phyloP scores from a whole-genome alignment of 371 early-diverging fungal genomes.

The Sanchytrium tribonematis region DNA sequence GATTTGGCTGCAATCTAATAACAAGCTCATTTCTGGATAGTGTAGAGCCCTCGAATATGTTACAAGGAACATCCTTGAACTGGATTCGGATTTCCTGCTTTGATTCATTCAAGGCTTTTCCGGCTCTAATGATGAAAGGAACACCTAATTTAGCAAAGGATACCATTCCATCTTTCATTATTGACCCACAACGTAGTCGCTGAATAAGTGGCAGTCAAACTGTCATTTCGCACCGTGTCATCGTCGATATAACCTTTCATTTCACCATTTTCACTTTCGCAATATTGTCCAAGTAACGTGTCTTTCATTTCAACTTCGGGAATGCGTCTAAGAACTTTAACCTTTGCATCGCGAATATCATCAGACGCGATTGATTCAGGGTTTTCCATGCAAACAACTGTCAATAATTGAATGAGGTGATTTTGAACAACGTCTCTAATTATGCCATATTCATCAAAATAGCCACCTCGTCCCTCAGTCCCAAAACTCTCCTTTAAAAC shows the following conservation, averaged over 20 bases:
- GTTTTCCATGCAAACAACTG: slow-evolving; percentile 71
- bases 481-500: slow-evolving; percentile 95
- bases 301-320: slow-evolving; percentile 40
- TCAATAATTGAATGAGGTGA: slow-evolving; percentile 67
- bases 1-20: slow-evolving; percentile 73
- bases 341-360: slow-evolving; percentile 71
- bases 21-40: slow-evolving; percentile 73
- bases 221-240: slow-evolving; percentile 49
- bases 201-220: slow-evolving; percentile 74
- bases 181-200: slow-evolving; percentile 51
- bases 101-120: slow-evolving; percentile 73
- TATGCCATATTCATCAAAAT: slow-evolving; percentile 97
- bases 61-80: slow-evolving; percentile 57
- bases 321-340: slow-evolving; percentile 57
- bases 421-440: slow-evolving; percentile 98
- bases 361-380: slow-evolving; percentile 60
- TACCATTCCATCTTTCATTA: slow-evolving; percentile 68
- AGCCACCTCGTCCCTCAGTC: slow-evolving; percentile 91
- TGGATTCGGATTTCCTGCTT: slow-evolving; percentile 84
- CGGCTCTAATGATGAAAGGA: slow-evolving; percentile 81
- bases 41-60: slow-evolving; percentile 33
- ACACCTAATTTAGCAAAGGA: slow-evolving; percentile 26
- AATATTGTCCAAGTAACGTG: slow-evolving; percentile 67
- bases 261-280: slow-evolving; percentile 31
- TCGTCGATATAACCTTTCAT: slow-evolving; percentile 73